phyloP scores from a whole-genome alignment of 2,329 filamentous ascomycete genomes.

The Colletotrichum kahawae region DNA sequence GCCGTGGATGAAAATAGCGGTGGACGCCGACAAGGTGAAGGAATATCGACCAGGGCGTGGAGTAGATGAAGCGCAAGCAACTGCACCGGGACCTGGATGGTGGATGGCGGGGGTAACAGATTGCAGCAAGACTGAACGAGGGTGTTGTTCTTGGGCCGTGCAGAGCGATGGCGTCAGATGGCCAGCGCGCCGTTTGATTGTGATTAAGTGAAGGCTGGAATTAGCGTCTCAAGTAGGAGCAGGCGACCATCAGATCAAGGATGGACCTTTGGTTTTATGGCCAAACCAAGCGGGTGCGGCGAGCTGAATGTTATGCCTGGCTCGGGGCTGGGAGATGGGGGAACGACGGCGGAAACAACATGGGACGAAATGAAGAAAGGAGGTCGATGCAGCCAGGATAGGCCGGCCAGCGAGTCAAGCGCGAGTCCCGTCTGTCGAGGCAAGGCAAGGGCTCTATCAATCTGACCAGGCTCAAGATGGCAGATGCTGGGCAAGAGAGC shows the following conservation, averaged over 20 bases:
- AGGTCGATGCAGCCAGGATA: neutral
- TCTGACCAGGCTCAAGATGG: neutral
- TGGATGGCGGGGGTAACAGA: neutral
- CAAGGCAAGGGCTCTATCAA: neutral
- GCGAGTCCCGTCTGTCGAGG: neutral
- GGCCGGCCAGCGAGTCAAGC: constrained; percentile 5
- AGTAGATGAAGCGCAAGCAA: neutral
- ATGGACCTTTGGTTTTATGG: constrained; percentile 13
- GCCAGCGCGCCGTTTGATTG: neutral
- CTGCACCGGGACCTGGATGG: too few species aligned
- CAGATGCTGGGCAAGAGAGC: too few species aligned
- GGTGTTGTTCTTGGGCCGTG: neutral
- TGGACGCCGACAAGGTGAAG: neutral
- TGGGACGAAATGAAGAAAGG: neutral
- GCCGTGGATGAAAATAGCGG: neutral
- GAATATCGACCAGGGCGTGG: neutral
- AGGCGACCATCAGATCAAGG: constrained; percentile 11
- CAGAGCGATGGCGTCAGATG: constrained; percentile 15
- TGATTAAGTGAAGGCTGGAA: constrained; percentile 5
- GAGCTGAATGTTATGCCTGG: neutral
- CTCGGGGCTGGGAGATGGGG: neutral
- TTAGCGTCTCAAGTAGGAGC: constrained; percentile 12
- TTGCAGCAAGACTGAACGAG: neutral
- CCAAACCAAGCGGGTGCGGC: neutral
- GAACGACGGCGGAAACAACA: neutral